Base-by-base conservation (phyloP, 163 green algal species). In the Volvox carteri region DNA sequence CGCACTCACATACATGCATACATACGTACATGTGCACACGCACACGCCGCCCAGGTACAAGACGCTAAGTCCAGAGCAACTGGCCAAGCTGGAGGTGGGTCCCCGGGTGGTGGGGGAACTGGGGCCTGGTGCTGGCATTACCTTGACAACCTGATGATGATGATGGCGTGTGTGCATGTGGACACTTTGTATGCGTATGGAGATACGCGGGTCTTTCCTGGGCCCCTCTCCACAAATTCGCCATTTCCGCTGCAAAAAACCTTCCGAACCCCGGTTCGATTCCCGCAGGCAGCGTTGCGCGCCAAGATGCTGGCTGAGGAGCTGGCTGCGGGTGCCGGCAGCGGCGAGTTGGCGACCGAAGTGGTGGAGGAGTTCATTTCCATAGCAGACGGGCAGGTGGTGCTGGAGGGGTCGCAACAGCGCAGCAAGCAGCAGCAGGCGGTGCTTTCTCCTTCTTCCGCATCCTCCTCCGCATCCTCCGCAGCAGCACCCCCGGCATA, bases 321-420 rank as follows among this genome's bases (percentile, higher is more conserved):
- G 76, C 75, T 89, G 44, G 83, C 78, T 11, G 33, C 77, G 9
- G 41, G 44, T 28, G 30, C 77, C 18, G 77, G 84, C 33, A 54
- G 85, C 8, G 87, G 90, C 0, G 91, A 94, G 86, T 76, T 95
- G 30, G 44, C 58, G n/a, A 95, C 93, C 19, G 90, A 97, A 91
- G 92, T 96, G 16, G 92, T 98, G 21, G 97, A 99, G 92, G 97
- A 99, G 95, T 96, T 98, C 87, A 98, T 98, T 92, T 98, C 94
- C 18, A 98, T 98, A 65, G 93, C 95, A 2, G 97, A 99, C 81
- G 97, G 97, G 0, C 95, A 97, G 89, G 91, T 95, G 81, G 78
- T 78, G 74, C 81, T 86, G 72, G 33, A 60, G 16, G 25, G 28
- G 33, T n/a, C 30, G 78, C 56, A 89, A 48, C 46, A 87, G 65